These are phyloP conservation scores for Curvularia lunata DNA, from an alignment of 2,329 filamentous ascomycete genomes.

Conservation along the genomic window DNA sequence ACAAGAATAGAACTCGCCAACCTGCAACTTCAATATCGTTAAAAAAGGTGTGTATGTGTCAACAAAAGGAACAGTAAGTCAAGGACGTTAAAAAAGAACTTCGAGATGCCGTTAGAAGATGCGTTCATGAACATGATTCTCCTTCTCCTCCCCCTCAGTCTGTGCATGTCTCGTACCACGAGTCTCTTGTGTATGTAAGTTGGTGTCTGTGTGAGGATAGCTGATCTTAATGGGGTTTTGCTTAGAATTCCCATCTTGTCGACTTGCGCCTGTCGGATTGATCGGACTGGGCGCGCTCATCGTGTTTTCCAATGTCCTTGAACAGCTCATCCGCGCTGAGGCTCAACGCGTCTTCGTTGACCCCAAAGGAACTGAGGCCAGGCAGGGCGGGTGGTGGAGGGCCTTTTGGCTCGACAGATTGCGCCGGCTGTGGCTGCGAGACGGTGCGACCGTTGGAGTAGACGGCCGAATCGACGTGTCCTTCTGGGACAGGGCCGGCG, in stretches of 20 bases:
- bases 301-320: conserved; percentile 42
- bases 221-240: background rate
- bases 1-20: conserved; percentile 27
- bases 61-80: conserved; percentile 39
- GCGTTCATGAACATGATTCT: conserved; percentile 28
- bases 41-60: conserved; percentile 26
- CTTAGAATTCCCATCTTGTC: conserved; percentile 30
- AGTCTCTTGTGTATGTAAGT: background rate
- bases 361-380: conserved; percentile 46
- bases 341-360: conserved; percentile 43
- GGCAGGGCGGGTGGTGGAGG: conserved; percentile 51
- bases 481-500: conserved; percentile 44
- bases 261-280: conserved; percentile 7
- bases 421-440: conserved; percentile 21
- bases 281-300: background rate
- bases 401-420: conserved; percentile 35
- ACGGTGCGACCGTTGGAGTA: conserved; percentile 31
- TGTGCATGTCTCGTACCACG: background rate
- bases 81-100: background rate
- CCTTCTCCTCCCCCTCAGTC: background rate
- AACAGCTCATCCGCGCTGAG: conserved; percentile 50
- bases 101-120: conserved; percentile 31
- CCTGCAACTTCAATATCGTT: conserved; percentile 21
- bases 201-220: background rate
- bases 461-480: conserved; percentile 31